Percentiles rank a stretch among this genome's conserved stretches.
Evolutionary conservation across 768 basidiomycete species (phyloP).

Genomic region (Suillus lakei): DNA sequence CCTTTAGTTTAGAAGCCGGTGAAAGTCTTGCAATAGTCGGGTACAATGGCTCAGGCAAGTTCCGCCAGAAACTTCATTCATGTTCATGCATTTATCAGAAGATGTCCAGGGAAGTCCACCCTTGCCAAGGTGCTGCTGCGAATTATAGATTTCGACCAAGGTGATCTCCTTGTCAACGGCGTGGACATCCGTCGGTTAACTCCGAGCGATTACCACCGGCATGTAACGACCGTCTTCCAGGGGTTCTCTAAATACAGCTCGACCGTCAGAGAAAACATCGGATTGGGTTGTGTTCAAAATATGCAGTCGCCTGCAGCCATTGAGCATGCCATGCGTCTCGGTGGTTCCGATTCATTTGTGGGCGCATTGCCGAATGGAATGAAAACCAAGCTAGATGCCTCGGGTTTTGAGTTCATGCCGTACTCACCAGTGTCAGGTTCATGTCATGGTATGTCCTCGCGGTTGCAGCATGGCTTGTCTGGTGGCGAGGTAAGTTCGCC

Average conservation of each 20-base stretch:
- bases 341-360: constrained; percentile 71
- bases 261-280: constrained; percentile 82
- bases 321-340: constrained; percentile 67
- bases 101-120: constrained; percentile 78
- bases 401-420: constrained; percentile 58
- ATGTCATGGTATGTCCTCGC: constrained; percentile 35
- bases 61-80: constrained; percentile 19
- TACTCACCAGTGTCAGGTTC: constrained; percentile 35
- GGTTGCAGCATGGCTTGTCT: constrained; percentile 68
- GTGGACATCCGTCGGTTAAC: constrained; percentile 66
- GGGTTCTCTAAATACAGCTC: constrained; percentile 82
- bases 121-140: constrained; percentile 82
- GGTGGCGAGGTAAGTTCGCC: constrained; percentile 74
- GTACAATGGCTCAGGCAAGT: constrained; percentile 78
- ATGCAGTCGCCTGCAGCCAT: constrained; percentile 61
- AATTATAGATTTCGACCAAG: constrained; percentile 75
- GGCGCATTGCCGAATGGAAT: constrained; percentile 71
- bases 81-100: constrained; percentile 8
- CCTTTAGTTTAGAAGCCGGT: constrained; percentile 71
- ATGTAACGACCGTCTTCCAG: constrained; percentile 84
- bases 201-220: constrained; percentile 74
- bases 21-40: constrained; percentile 87
- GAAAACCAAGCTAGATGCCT: constrained; percentile 70
- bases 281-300: constrained; percentile 76
- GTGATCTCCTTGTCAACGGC: constrained; percentile 71